A percentile compares a stretch with the other conserved stretches of the same genome.
phyloP scores from a whole-genome alignment of 305 asterid genomes.

The Fraxinus albicans region DNA sequence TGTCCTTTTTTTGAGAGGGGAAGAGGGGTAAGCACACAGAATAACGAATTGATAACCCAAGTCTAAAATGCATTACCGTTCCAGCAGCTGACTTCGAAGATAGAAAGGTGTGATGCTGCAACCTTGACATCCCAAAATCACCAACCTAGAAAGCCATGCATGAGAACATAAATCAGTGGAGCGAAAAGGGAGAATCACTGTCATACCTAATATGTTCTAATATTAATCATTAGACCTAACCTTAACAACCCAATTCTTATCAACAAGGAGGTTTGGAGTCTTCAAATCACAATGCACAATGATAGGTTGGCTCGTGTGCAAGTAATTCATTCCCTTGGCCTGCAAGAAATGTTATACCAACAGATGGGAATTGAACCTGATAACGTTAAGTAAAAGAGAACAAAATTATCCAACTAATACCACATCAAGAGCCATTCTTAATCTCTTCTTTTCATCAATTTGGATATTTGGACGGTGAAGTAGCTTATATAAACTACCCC shows the following conservation, averaged over 20 bases:
- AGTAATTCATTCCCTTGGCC: conserved; percentile 97
- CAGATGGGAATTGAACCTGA: conserved; percentile 26
- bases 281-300: conserved; percentile 94
- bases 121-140: conserved; percentile 94
- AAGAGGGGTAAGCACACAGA: neutral
- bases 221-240: conserved; percentile 35
- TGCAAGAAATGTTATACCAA: conserved; percentile 34
- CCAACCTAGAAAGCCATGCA: conserved; percentile 57
- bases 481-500: conserved; percentile 93
- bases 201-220: neutral
- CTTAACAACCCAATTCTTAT: conserved; percentile 88
- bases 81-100: conserved; percentile 96
- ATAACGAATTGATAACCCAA: neutral
- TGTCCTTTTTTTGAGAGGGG: neutral
- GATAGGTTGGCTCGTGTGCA: conserved; percentile 85
- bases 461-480: conserved; percentile 75
- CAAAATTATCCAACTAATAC: conserved; percentile 41
- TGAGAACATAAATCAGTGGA: conserved; percentile 20
- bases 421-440: conserved; percentile 98
- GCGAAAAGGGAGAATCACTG: neutral
- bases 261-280: conserved; percentile 96
- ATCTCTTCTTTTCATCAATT: conserved; percentile 79
- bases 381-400: conserved; percentile 19
- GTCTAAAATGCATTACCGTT: conserved; percentile 55
- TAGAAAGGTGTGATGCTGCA: conserved; percentile 92